Percentiles rank a stretch among this genome's conserved stretches.
These are phyloP conservation scores for Stagonosporopsis rhizophila DNA, from an alignment of 2,329 filamentous ascomycete species.

Conservation along the genomic window DNA sequence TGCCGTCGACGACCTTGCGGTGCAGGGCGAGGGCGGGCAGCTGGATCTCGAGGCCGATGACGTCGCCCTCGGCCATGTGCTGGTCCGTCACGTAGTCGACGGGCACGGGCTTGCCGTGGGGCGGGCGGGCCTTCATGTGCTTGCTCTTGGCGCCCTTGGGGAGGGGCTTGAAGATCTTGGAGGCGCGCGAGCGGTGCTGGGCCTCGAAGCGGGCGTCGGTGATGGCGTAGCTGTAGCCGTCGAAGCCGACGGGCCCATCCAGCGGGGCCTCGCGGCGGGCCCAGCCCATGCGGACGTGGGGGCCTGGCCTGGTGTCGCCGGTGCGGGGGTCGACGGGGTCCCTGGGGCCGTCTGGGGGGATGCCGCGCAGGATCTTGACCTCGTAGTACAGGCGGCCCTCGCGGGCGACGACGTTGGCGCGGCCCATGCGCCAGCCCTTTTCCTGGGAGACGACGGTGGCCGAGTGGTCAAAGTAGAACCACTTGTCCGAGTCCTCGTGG, in stretches of 20 bases:
- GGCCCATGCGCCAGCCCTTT: conserved; percentile 89
- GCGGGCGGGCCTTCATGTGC: conserved; percentile 49
- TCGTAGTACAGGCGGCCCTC: conserved; percentile 96
- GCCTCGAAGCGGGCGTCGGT: conserved; percentile 90
- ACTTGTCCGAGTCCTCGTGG: conserved; percentile 88
- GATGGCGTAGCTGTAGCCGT: conserved; percentile 92
- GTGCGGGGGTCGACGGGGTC: conserved; percentile 44
- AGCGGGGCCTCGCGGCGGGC: conserved; percentile 80
- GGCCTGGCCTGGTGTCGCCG: conserved; percentile 58
- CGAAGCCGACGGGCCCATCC: conserved; percentile 84
- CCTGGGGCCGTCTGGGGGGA: conserved; percentile 58
- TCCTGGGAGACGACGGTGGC: conserved; percentile 84
- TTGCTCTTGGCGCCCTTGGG: conserved; percentile 50
- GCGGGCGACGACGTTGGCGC: conserved; percentile 87
- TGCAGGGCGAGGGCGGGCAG: conserved; percentile 86
- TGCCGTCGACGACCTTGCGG: conserved; percentile 83
- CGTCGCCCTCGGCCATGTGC: conserved; percentile 85
- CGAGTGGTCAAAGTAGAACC: conserved; percentile 79
- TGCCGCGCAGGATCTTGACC: conserved; percentile 84
- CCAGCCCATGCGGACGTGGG: conserved; percentile 82
- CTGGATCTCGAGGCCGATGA: conserved; percentile 91
- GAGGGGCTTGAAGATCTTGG: conserved; percentile 71
- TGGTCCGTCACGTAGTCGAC: conserved; percentile 67
- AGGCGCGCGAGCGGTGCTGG: conserved; percentile 91
- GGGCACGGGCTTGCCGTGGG: conserved; percentile 44